These are phyloP conservation scores for Colletotrichum plurivorum DNA, from an alignment of 2,329 filamentous ascomycete genomes.

Conservation along the genomic window DNA sequence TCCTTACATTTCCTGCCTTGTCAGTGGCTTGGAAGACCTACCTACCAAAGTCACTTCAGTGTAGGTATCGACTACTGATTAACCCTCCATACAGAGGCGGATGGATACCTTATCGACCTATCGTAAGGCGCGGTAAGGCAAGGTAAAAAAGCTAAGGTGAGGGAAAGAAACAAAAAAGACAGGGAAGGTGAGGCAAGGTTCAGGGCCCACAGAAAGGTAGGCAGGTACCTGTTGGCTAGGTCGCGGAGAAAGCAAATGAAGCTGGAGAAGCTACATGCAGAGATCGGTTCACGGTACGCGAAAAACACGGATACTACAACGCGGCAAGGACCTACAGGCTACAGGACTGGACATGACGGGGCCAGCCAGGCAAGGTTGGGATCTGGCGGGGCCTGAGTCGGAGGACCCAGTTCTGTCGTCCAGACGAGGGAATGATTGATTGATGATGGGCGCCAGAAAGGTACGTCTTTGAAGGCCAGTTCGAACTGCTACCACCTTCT, in stretches of 20 bases:
- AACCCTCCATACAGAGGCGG: too few relatives aligned
- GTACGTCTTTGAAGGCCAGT: conserved; percentile 16
- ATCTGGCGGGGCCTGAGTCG: conserved; percentile 17
- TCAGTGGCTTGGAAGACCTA: background rate
- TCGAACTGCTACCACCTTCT: conserved; percentile 11
- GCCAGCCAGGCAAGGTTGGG: conserved; percentile 23
- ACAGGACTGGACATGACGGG: conserved; percentile 1
- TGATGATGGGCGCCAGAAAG: conserved; percentile 27
- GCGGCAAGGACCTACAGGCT: conserved; percentile 12
- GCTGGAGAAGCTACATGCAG: conserved; percentile 38
- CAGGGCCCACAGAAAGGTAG: conserved; percentile 18
- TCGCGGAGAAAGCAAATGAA: conserved; percentile 40
- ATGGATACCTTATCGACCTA: background rate
- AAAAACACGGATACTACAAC: conserved; percentile 24
- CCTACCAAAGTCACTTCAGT: background rate
- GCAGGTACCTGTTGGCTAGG: conserved; percentile 35
- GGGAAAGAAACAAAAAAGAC: conserved; percentile 21
- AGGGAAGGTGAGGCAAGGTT: conserved; percentile 38
- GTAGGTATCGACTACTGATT: background rate
- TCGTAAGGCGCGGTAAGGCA: background rate
- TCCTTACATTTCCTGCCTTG: too few relatives aligned
- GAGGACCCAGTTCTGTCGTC: conserved; percentile 23
- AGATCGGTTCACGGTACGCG: conserved; percentile 36
- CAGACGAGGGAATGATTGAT: conserved; percentile 29
- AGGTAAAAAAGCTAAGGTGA: conserved; percentile 18